A percentile compares a stretch with the other conserved stretches of the same genome.
These are phyloP conservation scores for Nothophoma quercina DNA, from an alignment of 2,329 filamentous ascomycete genomes.

Conservation along the genomic window DNA sequence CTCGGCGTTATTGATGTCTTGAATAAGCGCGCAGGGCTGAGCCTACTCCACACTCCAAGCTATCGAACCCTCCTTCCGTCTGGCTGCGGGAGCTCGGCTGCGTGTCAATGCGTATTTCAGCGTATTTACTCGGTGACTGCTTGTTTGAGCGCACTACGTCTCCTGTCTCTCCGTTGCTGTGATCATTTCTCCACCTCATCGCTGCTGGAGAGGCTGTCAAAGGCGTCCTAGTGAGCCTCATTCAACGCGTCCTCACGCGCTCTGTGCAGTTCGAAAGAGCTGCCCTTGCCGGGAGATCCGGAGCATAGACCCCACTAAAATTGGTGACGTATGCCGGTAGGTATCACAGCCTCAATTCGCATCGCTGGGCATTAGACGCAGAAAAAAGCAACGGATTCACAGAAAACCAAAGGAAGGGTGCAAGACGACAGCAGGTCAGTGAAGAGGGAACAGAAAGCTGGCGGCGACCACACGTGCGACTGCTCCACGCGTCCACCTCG, in stretches of 20 bases:
- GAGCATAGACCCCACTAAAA: slow-evolving; percentile 28
- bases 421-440: not conserved
- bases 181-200: not conserved
- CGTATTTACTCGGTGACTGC: not conserved
- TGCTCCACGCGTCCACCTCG: not conserved
- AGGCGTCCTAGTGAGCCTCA: not conserved
- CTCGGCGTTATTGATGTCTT: slow-evolving; percentile 14
- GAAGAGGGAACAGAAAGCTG: not conserved
- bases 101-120: not conserved
- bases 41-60: slow-evolving; percentile 29
- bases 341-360: not conserved
- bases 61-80: slow-evolving; percentile 23
- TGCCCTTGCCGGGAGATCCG: slow-evolving; percentile 28
- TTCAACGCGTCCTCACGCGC: slow-evolving; percentile 5
- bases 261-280: not conserved
- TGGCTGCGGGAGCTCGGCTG: slow-evolving; percentile 2
- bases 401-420: not conserved
- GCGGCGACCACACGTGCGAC: not conserved
- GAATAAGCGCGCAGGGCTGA: slow-evolving; percentile 33
- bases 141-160: not conserved
- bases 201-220: not conserved
- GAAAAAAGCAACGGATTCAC: not conserved
- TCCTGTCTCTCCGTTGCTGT: too few relatives aligned
- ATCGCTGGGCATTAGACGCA: not conserved
- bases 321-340: slow-evolving; percentile 26